Evolutionary conservation across 1,139 yeast species (phyloP).

Genomic region (Suhomyces anneliseae): DNA sequence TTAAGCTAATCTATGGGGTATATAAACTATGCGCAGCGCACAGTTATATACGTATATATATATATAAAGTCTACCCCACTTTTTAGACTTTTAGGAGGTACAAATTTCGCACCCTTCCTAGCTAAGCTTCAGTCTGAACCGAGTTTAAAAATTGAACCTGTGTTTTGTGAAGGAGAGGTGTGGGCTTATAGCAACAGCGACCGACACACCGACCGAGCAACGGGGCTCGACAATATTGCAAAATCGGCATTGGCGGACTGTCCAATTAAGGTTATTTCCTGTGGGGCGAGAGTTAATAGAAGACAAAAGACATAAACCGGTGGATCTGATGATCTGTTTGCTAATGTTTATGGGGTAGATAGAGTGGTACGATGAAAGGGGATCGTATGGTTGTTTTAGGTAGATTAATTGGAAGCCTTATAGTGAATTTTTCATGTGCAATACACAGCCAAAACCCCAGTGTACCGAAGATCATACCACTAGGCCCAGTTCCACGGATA

Average conservation of each 20-base stretch:
- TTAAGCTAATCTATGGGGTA: not conserved
- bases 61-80: conserved; percentile 7
- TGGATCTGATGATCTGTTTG: too few relatives aligned
- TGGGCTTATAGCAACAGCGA: too few relatives aligned
- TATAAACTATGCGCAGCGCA: not conserved
- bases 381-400: not conserved
- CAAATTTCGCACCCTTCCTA: not conserved
- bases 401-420: not conserved
- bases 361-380: not conserved
- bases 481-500: not conserved
- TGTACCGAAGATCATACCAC: not conserved
- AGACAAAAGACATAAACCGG: too few relatives aligned
- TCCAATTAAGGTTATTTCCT: too few relatives aligned
- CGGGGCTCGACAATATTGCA: too few relatives aligned
- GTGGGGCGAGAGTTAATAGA: too few relatives aligned
- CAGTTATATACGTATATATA: not conserved
- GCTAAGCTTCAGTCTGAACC: not conserved
- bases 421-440: not conserved
- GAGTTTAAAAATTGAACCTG: too few relatives aligned
- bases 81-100: not conserved
- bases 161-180: too few relatives aligned
- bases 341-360: not conserved
- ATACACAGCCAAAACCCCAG: too few relatives aligned
- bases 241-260: too few relatives aligned
- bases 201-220: too few relatives aligned